Evolutionary conservation across 108 stramenopile species (phyloP).

Genomic region (Cyclostephanos invisitatus): DNA sequence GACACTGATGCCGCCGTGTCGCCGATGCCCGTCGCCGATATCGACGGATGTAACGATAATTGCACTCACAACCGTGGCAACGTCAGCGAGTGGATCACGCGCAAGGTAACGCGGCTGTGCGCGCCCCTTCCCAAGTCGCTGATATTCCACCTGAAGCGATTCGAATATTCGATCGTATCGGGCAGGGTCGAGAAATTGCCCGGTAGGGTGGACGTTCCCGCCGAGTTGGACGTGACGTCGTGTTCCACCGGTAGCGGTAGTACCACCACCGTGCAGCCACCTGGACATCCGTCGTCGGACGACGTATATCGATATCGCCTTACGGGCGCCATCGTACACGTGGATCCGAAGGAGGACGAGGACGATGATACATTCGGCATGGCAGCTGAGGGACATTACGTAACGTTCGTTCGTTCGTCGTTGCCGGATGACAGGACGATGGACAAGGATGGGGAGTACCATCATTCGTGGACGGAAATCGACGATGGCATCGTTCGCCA

Average conservation of each 20-base stretch:
- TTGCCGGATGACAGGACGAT: background rate
- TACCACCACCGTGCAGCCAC: no score
- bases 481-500: slow-evolving; percentile 25
- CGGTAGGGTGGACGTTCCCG: slow-evolving; percentile 25
- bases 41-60: background rate
- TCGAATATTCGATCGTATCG: slow-evolving; percentile 23
- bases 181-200: slow-evolving; percentile 33
- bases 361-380: slow-evolving; percentile 22
- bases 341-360: slow-evolving; percentile 26
- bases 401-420: slow-evolving; percentile 18
- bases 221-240: slow-evolving; percentile 26
- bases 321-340: slow-evolving; percentile 43
- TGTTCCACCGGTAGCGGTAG: slow-evolving; percentile 16
- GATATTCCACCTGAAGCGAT: slow-evolving; percentile 46
- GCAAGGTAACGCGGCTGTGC: slow-evolving; percentile 48
- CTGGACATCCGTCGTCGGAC: background rate
- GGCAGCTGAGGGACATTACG: slow-evolving; percentile 39
- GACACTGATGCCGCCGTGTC: background rate
- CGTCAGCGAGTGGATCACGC: slow-evolving; percentile 30
- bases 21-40: background rate
- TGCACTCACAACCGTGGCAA: background rate
- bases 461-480: slow-evolving; percentile 26
- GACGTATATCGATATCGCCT: slow-evolving; percentile 18
- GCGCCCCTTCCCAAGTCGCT: slow-evolving; percentile 37
- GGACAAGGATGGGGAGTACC: background rate